Base-by-base conservation (phyloP, 495 filamentous ascomycete genomes). In the Daldinia caldariorum region DNA sequence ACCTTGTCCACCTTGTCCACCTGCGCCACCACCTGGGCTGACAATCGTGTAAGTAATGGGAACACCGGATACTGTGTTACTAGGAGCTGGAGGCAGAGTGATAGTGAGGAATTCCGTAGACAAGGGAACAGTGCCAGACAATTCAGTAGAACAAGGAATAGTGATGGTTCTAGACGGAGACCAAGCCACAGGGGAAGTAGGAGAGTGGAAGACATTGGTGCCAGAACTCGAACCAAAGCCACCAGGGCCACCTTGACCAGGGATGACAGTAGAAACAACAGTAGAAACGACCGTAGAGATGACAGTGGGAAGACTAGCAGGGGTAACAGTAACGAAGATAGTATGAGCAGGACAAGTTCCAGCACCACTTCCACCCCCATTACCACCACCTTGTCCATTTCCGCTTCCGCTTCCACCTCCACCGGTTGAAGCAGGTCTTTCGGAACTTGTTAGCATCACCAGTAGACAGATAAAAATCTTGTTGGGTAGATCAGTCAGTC, bases 321-420 rank as follows among this genome's bases (percentile, higher is more conserved):
- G 71, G 61, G 75, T 69, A 38, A 76, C 70, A 54, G 80, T 80
- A 37, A 80, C 65, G 56, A 79, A 78, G 47, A 81, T 71, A n/a
- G 80, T 80, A n/a, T 67, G 58, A 22, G 72, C 61, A 54, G 75
- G 70, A 54, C 75, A 75, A 16, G 74, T 75, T 62, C 38, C 66
- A 20, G 43, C 62, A 35, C 67, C 67, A 61, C 54, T 56, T 18
- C 63, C 73, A 29, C 47, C 64, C 4, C 61, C 53, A 32, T 37
- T 56, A 0, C 66, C 67, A 45, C n/a, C 18, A 26, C 26, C 26
- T 26, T 26, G 26, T 34, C 51, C 63, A 20, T 22, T 37, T 26
- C 68, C 47, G n/a, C 34, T 37, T 14, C 57, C 65, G 57, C 45
- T 38, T 41, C 66, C 73, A 34, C 34, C 37, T 41, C 66, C 73